These are phyloP conservation scores for Hanseniaspora pseudoguilliermondii DNA, from an alignment of 805 yeast genomes.

Conservation along the genomic window DNA sequence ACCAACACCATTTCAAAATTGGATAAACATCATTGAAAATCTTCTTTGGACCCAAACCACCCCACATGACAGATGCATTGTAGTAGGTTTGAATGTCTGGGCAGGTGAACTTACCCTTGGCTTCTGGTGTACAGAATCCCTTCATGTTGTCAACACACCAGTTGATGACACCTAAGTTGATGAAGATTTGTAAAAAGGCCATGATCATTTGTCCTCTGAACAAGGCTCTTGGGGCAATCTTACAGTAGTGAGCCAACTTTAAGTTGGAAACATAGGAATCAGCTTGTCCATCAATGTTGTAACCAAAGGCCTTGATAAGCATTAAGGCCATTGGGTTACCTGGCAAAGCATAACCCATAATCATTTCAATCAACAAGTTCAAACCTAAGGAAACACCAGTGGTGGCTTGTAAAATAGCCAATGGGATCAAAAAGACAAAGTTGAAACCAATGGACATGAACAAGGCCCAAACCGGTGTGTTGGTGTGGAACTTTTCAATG, in stretches of 20 bases:
- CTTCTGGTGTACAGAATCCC: slow-evolving; percentile 31
- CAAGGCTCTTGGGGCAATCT: slow-evolving; percentile 44
- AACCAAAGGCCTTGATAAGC: slow-evolving; percentile 42
- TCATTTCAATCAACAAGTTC: slow-evolving; percentile 46
- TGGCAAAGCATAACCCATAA: slow-evolving; percentile 50
- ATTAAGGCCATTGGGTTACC: slow-evolving; percentile 43
- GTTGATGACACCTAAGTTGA: slow-evolving; percentile 29
- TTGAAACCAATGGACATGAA: slow-evolving; percentile 42
- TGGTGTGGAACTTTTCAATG: slow-evolving; percentile 34
- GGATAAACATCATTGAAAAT: slow-evolving; percentile 50
- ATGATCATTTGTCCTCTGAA: slow-evolving; percentile 35
- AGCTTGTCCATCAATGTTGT: slow-evolving; percentile 43
- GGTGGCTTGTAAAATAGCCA: slow-evolving; percentile 45
- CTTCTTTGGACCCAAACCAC: slow-evolving; percentile 44
- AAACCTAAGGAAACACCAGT: slow-evolving; percentile 45
- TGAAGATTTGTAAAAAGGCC: slow-evolving; percentile 31
- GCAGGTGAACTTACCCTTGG: slow-evolving; percentile 34
- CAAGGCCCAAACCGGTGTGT: slow-evolving; percentile 54
- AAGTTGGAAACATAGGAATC: slow-evolving; percentile 38
- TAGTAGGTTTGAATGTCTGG: slow-evolving; percentile 33
- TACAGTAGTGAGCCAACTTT: slow-evolving; percentile 46
- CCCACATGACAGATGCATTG: slow-evolving; percentile 47
- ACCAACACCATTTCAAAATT: slow-evolving; percentile 48
- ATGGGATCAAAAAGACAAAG: slow-evolving; percentile 42
- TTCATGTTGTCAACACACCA: slow-evolving; percentile 32